These are phyloP conservation scores for Chrysanthemum seticuspe DNA, from an alignment of 129 eudicot genomes.

Conservation along the genomic window DNA sequence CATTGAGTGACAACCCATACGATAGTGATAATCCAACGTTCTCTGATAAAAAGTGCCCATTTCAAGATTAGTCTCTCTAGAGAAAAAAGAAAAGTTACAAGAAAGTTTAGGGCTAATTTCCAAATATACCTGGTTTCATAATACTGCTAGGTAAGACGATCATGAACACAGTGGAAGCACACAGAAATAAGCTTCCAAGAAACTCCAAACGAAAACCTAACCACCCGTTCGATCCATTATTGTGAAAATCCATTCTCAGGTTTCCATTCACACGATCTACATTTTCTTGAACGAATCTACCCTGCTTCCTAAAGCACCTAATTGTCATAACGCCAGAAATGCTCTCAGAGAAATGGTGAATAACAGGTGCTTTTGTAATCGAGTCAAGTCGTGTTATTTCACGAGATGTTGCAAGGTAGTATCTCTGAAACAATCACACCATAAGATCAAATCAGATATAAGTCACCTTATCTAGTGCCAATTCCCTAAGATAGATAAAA, in stretches of 20 bases:
- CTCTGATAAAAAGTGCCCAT: constrained; percentile 31
- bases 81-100: background rate
- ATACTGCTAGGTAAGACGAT: constrained; percentile 85
- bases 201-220: constrained; percentile 88
- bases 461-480: constrained; percentile 6
- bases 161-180: constrained; percentile 84
- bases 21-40: constrained; percentile 85
- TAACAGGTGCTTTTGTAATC: constrained; percentile 90
- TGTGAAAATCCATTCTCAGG: constrained; percentile 86
- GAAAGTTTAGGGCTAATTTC: background rate
- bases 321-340: constrained; percentile 89
- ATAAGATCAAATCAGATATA: constrained; percentile 4
- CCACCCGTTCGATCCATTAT: constrained; percentile 86
- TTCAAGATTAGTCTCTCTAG: constrained; percentile 12
- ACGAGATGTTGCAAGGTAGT: constrained; percentile 83
- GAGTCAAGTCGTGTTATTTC: constrained; percentile 91
- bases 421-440: constrained; percentile 49
- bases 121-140: constrained; percentile 70
- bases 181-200: constrained; percentile 81
- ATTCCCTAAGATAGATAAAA: constrained; percentile 9
- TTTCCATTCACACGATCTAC: constrained; percentile 61
- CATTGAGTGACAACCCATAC: constrained; percentile 80
- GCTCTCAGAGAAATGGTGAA: constrained; percentile 93
- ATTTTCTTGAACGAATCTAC: constrained; percentile 58
- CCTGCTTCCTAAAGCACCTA: constrained; percentile 78